Conservation (phyloP, 1,284 basidiomycete species). For the Cutaneotrichosporon cavernicola region DNA sequence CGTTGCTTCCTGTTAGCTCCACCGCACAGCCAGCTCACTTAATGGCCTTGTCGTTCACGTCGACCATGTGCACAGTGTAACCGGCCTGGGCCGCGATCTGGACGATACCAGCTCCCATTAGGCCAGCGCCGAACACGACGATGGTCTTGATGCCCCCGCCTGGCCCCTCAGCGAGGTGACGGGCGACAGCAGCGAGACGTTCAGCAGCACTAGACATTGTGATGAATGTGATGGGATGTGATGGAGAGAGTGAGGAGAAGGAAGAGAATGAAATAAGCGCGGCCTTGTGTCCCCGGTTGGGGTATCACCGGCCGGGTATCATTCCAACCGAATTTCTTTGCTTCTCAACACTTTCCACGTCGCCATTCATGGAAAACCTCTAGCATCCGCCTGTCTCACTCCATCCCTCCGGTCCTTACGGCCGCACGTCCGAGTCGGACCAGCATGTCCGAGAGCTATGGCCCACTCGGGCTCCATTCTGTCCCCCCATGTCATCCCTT, state of each 20-base stretch:
- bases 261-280: not conserved
- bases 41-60: conserved; percentile 52
- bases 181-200: not conserved
- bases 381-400: too few relatives aligned
- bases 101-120: conserved; percentile 59
- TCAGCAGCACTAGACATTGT: not conserved
- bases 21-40: conserved; percentile 25
- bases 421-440: too few relatives aligned
- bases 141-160: conserved; percentile 39
- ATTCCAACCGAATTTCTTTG: not conserved
- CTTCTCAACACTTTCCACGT: too few relatives aligned
- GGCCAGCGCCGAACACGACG: conserved; percentile 55
- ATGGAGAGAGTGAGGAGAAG: not conserved
- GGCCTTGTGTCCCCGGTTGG: not conserved
- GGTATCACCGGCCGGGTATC: not conserved
- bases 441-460: too few relatives aligned
- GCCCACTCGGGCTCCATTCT: too few relatives aligned
- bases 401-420: too few relatives aligned
- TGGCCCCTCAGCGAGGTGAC: conserved; percentile 9
- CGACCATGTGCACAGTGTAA: conserved; percentile 52
- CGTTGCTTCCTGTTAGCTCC: conserved; percentile 54
- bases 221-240: not conserved
- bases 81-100: conserved; percentile 57
- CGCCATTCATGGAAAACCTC: too few relatives aligned
- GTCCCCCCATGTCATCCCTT: too few relatives aligned